phyloP scores from a whole-genome alignment of 139 green algal species.

The Penium margaritaceum region DNA sequence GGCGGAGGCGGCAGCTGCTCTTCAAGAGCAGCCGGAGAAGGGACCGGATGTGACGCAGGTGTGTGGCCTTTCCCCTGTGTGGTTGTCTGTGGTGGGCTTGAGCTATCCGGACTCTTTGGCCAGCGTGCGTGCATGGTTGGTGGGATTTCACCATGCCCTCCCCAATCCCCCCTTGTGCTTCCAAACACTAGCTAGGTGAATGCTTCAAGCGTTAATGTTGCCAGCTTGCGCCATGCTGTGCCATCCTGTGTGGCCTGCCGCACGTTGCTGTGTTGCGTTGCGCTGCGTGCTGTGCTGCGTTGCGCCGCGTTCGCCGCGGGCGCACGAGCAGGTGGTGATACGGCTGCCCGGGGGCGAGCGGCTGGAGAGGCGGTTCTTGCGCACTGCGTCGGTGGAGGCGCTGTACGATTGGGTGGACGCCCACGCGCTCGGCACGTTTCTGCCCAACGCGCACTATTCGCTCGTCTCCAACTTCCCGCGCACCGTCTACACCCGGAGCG shows the following conservation, averaged over 20 bases:
- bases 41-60: slow-evolving; percentile 42
- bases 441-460: slow-evolving; percentile 23
- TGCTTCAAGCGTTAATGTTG: too few relatives aligned
- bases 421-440: slow-evolving; percentile 22
- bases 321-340: slow-evolving; percentile 40
- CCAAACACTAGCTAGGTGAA: too few relatives aligned
- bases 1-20: slow-evolving; percentile 26
- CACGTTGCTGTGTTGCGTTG: background rate
- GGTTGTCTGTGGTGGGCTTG: too few relatives aligned
- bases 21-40: slow-evolving; percentile 48
- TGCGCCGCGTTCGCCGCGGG: too few relatives aligned
- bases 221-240: too few relatives aligned
- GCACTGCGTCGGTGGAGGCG: slow-evolving; percentile 17
- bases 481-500: slow-evolving; percentile 38
- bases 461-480: slow-evolving; percentile 47
- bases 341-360: slow-evolving; percentile 37
- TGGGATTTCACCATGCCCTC: too few relatives aligned
- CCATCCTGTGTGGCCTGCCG: too few relatives aligned
- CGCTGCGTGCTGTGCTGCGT: too few relatives aligned
- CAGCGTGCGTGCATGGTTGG: too few relatives aligned
- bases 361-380: slow-evolving; percentile 25
- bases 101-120: too few relatives aligned
- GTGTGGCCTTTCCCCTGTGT: too few relatives aligned
- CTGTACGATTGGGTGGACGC: slow-evolving; percentile 48
- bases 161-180: too few relatives aligned